Evolutionary conservation across 192 early-diverging fungal genomes (phyloP), one percentile per base, ranked within the genome.

Genomic region (Linnemannia elongata): DNA sequence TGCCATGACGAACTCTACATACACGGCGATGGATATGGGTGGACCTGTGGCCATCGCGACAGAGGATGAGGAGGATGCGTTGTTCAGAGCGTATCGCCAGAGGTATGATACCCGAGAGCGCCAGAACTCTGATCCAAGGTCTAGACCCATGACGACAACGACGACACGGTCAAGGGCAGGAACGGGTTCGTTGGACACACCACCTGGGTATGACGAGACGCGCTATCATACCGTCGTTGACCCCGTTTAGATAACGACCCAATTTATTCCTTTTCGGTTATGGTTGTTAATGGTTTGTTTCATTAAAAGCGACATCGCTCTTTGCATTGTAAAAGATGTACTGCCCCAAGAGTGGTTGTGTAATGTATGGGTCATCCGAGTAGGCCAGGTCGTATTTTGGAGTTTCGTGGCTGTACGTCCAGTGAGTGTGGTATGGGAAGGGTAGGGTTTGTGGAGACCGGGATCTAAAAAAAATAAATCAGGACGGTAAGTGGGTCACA

Each of bases 191-290:
- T 47, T 79, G 80, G 85, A 87, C 27, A 87, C 76, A 49, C 85
- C 85, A 33, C 85, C 85, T 24, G 79, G 80, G 55, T 87, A 87
- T 39, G 79, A 87, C 35, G 85, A 87, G 42, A 78, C 79, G 3
- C 78, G 78, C n/a, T 79, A 38, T 42, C 79, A 87, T 71, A 24
- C 45, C 9, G 80, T 81, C 0, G 85, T 87, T 41, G 80, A 87
- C 33, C 85, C 85, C 38, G 85, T 81, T 39, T 87, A 87, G 54
- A 70, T 6, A 70, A 7, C 10, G 17, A 44, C 8, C 15, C 15
- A 13, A 10, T 45, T 66, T 75, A 60, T 75, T 68, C 45, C 10
- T 68, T 63, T 76, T 22, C 13, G 7, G 12, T 12, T 18, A 27
- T 44, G 33, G 33, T 66, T 66, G 20, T 22, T 63, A 24, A 24